Percentiles rank a stretch among this genome's conserved stretches.
phyloP scores from a whole-genome alignment of 345 rosid genomes.

The Gossypium stocksii region DNA sequence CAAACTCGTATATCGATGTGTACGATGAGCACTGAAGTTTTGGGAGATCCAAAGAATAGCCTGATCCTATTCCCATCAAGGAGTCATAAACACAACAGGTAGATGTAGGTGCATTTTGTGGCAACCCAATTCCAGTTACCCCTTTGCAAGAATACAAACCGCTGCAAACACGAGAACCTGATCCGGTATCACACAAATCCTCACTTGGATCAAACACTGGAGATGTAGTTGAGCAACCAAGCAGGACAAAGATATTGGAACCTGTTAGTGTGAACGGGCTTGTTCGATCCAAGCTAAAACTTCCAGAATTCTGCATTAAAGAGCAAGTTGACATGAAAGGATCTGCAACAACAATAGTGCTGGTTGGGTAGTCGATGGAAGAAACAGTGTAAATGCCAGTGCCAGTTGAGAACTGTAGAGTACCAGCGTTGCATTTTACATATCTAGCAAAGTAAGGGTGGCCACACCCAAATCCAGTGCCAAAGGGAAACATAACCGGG shows the following conservation, averaged over 20 bases:
- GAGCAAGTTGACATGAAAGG: conserved; percentile 65
- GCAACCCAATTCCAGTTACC: conserved; percentile 52
- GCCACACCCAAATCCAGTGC: conserved; percentile 51
- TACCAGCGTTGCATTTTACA: conserved; percentile 41
- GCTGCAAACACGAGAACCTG: conserved; percentile 51
- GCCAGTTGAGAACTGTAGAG: conserved; percentile 50
- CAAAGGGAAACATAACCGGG: conserved; percentile 50
- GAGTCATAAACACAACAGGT: conserved; percentile 62
- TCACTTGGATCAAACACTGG: conserved; percentile 52
- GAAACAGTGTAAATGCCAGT: conserved; percentile 44
- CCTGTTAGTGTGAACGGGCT: conserved; percentile 50
- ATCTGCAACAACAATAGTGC: conserved; percentile 36
- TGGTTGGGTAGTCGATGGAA: conserved; percentile 47
- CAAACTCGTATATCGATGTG: conserved; percentile 47
- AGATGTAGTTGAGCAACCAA: conserved; percentile 62
- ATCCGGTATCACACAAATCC: conserved; percentile 50
- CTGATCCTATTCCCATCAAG: conserved; percentile 40
- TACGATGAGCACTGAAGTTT: conserved; percentile 65
- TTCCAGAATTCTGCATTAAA: conserved; percentile 63
- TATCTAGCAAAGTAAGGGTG: conserved; percentile 50
- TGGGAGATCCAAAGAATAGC: conserved; percentile 53
- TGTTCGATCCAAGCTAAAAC: conserved; percentile 48
- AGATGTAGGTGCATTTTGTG: conserved; percentile 44
- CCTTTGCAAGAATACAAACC: conserved; percentile 67
- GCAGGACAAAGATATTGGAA: conserved; percentile 49